These are phyloP conservation scores for Stephanocyclus meneghinianus DNA, from an alignment of 352 stramenopile genomes.

Conservation along the genomic window DNA sequence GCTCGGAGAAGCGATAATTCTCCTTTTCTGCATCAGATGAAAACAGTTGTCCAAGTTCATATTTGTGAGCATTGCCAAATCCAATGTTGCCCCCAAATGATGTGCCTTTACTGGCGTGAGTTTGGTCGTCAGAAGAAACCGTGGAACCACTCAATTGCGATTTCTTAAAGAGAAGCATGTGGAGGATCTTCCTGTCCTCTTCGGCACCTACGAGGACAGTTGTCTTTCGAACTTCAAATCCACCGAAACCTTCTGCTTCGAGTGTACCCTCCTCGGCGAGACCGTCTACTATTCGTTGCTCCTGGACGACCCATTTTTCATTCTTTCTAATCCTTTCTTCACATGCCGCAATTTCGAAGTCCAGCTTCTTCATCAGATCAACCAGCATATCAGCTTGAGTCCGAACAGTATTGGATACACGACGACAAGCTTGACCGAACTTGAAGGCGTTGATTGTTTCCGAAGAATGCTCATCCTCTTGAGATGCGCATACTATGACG, in stretches of 20 bases:
- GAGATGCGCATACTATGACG: slow-evolving; percentile 65
- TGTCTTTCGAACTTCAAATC: slow-evolving; percentile 48
- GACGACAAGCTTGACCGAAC: slow-evolving; percentile 70
- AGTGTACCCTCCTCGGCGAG: slow-evolving; percentile 47
- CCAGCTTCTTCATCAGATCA: slow-evolving; percentile 50
- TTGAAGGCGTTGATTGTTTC: slow-evolving; percentile 71
- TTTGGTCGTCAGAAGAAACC: background rate
- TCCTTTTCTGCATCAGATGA: slow-evolving; percentile 29
- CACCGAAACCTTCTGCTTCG: slow-evolving; percentile 45
- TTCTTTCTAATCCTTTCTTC: slow-evolving; percentile 47
- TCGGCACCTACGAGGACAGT: slow-evolving; percentile 46
- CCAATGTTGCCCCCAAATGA: slow-evolving; percentile 42
- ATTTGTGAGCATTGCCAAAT: slow-evolving; percentile 44
- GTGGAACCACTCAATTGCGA: slow-evolving; percentile 44
- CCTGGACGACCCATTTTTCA: slow-evolving; percentile 52
- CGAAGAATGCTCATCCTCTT: slow-evolving; percentile 55
- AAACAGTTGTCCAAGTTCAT: slow-evolving; percentile 28
- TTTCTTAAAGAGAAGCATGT: slow-evolving; percentile 41
- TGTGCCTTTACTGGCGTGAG: background rate
- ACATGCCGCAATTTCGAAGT: slow-evolving; percentile 43
- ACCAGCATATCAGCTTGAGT: slow-evolving; percentile 47
- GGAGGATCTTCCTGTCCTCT: slow-evolving; percentile 47
- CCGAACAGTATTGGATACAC: slow-evolving; percentile 45
- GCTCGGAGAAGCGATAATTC: slow-evolving; percentile 47
- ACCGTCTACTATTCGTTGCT: slow-evolving; percentile 27